Conservation (phyloP, 768 basidiomycete species). For the Phallus indusiatus region DNA sequence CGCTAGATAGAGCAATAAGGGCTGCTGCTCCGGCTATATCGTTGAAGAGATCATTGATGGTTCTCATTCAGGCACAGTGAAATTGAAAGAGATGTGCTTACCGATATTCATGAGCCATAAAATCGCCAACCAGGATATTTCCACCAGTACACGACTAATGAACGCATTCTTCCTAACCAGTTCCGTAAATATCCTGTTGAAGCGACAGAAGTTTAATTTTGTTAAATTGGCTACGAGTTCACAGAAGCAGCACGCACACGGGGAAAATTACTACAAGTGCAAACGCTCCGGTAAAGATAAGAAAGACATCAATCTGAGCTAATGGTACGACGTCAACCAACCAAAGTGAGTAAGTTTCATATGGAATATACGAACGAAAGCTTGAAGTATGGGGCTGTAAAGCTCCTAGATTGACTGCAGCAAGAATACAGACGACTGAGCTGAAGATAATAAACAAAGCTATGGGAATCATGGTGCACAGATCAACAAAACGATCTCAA, state of each 20-base stretch:
- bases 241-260: slow-evolving; percentile 37
- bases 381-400: not conserved
- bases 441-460: slow-evolving; percentile 37
- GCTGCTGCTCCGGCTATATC: slow-evolving; percentile 45
- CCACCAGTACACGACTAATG: slow-evolving; percentile 62
- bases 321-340: not conserved
- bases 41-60: not conserved
- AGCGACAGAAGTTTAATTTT: slow-evolving; percentile 2
- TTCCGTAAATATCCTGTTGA: slow-evolving; percentile 47
- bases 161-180: slow-evolving; percentile 40
- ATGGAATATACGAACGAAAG: slow-evolving; percentile 5
- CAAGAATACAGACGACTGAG: slow-evolving; percentile 53
- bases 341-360: slow-evolving; percentile 8
- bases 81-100: slow-evolving; percentile 28
- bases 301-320: slow-evolving; percentile 48
- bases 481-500: not conserved
- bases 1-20: slow-evolving; percentile 31
- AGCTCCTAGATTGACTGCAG: slow-evolving; percentile 56
- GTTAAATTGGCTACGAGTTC: not conserved
- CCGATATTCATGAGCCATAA: slow-evolving; percentile 54
- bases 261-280: slow-evolving; percentile 50
- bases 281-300: slow-evolving; percentile 49
- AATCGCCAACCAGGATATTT: slow-evolving; percentile 49
- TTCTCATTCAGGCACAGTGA: not conserved
- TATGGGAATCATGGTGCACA: not conserved